These are phyloP conservation scores for Hypomyces perniciosus DNA, from an alignment of 2,329 filamentous ascomycete genomes.

Conservation along the genomic window DNA sequence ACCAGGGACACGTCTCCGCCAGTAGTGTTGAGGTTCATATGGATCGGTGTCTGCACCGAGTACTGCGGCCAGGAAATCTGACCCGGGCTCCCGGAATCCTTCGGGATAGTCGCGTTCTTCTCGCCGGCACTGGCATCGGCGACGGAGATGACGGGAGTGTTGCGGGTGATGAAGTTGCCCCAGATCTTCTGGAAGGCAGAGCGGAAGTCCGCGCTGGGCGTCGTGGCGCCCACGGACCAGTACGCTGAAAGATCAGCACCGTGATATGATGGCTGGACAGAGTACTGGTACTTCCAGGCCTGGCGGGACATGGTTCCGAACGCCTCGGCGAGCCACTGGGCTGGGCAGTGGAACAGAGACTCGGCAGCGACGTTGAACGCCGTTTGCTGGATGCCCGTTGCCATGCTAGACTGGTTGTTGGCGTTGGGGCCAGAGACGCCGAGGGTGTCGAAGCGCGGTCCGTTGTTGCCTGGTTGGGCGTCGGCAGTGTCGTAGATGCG, in stretches of 20 bases:
- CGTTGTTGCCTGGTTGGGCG: conserved; percentile 18
- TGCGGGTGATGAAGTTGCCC: conserved; percentile 41
- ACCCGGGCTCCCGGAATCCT: conserved; percentile 18
- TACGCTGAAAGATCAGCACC: conserved; percentile 33
- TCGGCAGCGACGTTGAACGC: conserved; percentile 49
- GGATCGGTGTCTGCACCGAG: conserved; percentile 24
- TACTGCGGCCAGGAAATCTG: conserved; percentile 30
- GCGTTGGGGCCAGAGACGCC: conserved; percentile 37
- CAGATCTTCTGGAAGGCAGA: conserved; percentile 37
- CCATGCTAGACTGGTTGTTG: conserved; percentile 42
- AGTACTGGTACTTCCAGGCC: conserved; percentile 45
- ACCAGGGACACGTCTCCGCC: conserved; percentile 26
- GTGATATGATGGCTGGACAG: conserved; percentile 35
- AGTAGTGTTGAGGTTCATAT: conserved; percentile 43
- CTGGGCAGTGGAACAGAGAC: conserved; percentile 48
- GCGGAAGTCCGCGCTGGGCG: conserved; percentile 22
- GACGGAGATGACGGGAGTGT: conserved; percentile 33
- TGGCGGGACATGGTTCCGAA: conserved; percentile 29
- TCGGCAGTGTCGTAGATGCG: conserved; percentile 22
- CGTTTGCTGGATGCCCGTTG: conserved; percentile 49
- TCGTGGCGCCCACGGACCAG: conserved; percentile 24
- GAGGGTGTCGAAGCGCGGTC: conserved; percentile 30
- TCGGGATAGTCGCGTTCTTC: conserved; percentile 21
- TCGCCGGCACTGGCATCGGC: conserved; percentile 21
- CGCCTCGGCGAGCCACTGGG: conserved; percentile 49